These are phyloP conservation scores for Spirogloea muscicola DNA, from an alignment of 139 green algal species.

Conservation along the genomic window DNA sequence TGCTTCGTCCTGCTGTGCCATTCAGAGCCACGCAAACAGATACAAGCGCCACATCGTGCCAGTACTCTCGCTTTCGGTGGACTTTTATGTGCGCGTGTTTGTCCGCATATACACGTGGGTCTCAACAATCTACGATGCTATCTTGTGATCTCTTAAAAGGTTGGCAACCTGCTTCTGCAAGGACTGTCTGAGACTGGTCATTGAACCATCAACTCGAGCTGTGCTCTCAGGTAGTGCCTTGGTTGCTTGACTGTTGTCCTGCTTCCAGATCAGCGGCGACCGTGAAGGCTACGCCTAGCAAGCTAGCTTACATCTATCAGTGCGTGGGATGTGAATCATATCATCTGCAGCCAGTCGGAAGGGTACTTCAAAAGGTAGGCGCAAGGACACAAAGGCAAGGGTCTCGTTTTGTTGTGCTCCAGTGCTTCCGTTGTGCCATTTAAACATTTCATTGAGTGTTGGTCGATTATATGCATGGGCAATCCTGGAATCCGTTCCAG, in stretches of 20 bases:
- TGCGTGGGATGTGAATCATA: constrained; percentile 85
- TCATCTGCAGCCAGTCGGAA: constrained; percentile 66
- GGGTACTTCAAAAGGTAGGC: constrained; percentile 38
- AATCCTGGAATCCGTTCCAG: too few relatives aligned
- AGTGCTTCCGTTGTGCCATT: too few relatives aligned
- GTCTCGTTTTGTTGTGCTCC: too few relatives aligned
- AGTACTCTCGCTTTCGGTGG: constrained; percentile 81
- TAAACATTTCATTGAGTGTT: too few relatives aligned
- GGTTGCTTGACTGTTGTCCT: neutral
- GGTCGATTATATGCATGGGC: too few relatives aligned
- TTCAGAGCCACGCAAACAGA: constrained; percentile 56
- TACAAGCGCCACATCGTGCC: constrained; percentile 91
- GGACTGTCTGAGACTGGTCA: too few relatives aligned
- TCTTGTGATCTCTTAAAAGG: too few relatives aligned
- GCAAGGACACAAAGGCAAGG: too few relatives aligned
- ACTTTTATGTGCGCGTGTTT: constrained; percentile 97
- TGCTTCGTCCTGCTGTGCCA: constrained; percentile 5
- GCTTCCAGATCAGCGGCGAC: constrained; percentile 40
- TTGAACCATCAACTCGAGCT: too few relatives aligned
- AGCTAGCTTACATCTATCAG: constrained; percentile 90
- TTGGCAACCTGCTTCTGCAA: too few relatives aligned
- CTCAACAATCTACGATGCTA: too few relatives aligned
- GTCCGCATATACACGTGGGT: constrained; percentile 82
- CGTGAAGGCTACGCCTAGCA: constrained; percentile 68
- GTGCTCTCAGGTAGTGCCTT: neutral